Percentiles rank a stretch among this genome's conserved stretches.
Evolutionary conservation across 331 rosid genomes (phyloP).

Genomic region (Ulmus americana): DNA sequence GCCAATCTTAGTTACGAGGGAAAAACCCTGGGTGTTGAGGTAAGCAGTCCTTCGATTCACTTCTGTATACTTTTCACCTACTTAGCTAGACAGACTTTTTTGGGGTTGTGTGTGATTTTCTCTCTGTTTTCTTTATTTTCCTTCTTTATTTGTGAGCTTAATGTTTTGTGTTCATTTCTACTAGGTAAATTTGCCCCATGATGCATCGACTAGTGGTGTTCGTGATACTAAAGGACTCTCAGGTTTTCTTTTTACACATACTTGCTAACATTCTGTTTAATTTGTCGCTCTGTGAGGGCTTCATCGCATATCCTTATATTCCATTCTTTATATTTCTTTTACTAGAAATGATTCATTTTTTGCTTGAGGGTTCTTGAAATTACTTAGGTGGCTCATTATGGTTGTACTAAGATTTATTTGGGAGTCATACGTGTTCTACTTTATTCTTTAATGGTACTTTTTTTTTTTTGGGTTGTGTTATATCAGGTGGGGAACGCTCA

Average conservation of each 20-base stretch:
- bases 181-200: slow-evolving; percentile 95
- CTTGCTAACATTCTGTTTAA: not conserved
- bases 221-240: slow-evolving; percentile 86
- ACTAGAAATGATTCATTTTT: too few species aligned
- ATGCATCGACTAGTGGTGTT: slow-evolving; percentile 69
- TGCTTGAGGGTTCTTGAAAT: not conserved
- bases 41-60: slow-evolving; percentile 22
- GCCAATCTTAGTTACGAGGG: slow-evolving; percentile 61
- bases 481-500: slow-evolving; percentile 88
- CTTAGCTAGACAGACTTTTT: not conserved
- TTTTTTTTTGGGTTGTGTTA: not conserved
- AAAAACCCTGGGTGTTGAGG: slow-evolving; percentile 76
- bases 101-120: not conserved
- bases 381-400: not conserved
- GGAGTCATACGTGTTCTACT: not conserved
- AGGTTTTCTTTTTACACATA: slow-evolving; percentile 38
- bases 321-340: not conserved
- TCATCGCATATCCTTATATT: not conserved
- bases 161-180: slow-evolving; percentile 9
- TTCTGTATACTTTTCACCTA: not conserved
- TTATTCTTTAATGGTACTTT: not conserved
- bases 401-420: not conserved
- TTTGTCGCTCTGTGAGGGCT: not conserved
- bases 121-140: slow-evolving; percentile 11
- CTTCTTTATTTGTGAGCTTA: not conserved